phyloP scores from a whole-genome alignment of 2,329 filamentous ascomycete species.

The Seiridium cupressi region DNA sequence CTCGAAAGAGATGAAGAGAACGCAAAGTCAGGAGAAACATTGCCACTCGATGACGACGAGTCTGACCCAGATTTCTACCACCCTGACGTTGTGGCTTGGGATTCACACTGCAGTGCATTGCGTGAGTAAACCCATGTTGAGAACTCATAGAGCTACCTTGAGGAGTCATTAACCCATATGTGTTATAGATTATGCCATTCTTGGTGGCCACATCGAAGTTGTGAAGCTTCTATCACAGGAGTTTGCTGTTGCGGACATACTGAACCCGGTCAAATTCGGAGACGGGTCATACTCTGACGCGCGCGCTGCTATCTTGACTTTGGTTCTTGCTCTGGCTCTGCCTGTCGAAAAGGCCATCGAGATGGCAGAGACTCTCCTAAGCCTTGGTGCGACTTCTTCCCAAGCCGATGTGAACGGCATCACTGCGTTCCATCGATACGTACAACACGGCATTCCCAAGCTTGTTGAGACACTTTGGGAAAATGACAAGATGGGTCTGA shows the following conservation, averaged over 20 bases:
- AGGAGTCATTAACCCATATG: too few species aligned
- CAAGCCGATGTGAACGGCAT: slow-evolving; percentile 66
- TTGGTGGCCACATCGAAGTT: slow-evolving; percentile 66
- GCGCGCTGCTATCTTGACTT: slow-evolving; percentile 62
- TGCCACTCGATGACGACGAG: slow-evolving; percentile 52
- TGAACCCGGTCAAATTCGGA: slow-evolving; percentile 70
- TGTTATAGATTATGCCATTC: slow-evolving; percentile 63
- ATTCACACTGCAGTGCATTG: slow-evolving; percentile 68
- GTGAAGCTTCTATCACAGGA: slow-evolving; percentile 68
- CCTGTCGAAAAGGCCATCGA: slow-evolving; percentile 60
- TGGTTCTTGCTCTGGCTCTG: slow-evolving; percentile 66
- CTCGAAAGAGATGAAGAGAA: slow-evolving; percentile 46
- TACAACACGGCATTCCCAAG: slow-evolving; percentile 46
- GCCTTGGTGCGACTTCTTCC: slow-evolving; percentile 68
- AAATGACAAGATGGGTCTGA: slow-evolving; percentile 58
- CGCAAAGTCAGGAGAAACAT: slow-evolving; percentile 34
- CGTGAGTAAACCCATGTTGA: slow-evolving; percentile 26
- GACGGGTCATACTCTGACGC: slow-evolving; percentile 45
- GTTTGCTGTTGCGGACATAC: slow-evolving; percentile 70
- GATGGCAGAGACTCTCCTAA: slow-evolving; percentile 65
- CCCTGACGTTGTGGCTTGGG: slow-evolving; percentile 78
- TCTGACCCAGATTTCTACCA: slow-evolving; percentile 79
- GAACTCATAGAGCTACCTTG: too few species aligned
- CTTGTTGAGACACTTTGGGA: slow-evolving; percentile 50
- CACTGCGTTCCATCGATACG: slow-evolving; percentile 66